Conservation (phyloP, 495 filamentous ascomycete species). For the Xylaria intraflava region DNA sequence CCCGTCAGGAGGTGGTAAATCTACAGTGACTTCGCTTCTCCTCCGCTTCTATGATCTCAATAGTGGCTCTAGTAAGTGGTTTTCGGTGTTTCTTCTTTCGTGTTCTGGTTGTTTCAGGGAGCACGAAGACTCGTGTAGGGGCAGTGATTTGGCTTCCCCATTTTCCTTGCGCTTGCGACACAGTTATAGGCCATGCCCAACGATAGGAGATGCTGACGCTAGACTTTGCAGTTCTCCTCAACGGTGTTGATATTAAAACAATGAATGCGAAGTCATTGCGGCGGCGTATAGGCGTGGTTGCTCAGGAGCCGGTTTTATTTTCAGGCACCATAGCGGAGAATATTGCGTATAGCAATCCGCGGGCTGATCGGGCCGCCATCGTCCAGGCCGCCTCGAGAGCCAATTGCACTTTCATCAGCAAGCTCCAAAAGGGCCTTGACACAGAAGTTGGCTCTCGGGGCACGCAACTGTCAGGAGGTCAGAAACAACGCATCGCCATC, state of each 20-base stretch:
- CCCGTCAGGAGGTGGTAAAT: conserved; percentile 90
- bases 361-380: conserved; percentile 72
- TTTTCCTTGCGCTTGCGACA: no score
- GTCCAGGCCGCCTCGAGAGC: conserved; percentile 81
- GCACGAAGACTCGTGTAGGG: background rate
- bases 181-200: no score
- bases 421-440: conserved; percentile 93
- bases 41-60: conserved; percentile 87
- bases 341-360: conserved; percentile 84
- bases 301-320: conserved; percentile 94
- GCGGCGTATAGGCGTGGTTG: conserved; percentile 87
- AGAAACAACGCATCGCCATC: conserved; percentile 97
- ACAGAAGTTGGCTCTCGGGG: conserved; percentile 89
- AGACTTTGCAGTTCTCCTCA: conserved; percentile 52
- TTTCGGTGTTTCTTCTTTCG: background rate
- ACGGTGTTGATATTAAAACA: conserved; percentile 70
- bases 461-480: conserved; percentile 88
- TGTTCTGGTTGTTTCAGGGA: background rate
- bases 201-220: background rate
- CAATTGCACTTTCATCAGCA: conserved; percentile 94
- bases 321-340: conserved; percentile 95
- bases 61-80: conserved; percentile 45
- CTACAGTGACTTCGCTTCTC: conserved; percentile 81
- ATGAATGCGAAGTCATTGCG: conserved; percentile 96
- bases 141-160: no score